Evolutionary conservation across 306 rosid species (phyloP).

Genomic region (Hippophae rhamnoides): DNA sequence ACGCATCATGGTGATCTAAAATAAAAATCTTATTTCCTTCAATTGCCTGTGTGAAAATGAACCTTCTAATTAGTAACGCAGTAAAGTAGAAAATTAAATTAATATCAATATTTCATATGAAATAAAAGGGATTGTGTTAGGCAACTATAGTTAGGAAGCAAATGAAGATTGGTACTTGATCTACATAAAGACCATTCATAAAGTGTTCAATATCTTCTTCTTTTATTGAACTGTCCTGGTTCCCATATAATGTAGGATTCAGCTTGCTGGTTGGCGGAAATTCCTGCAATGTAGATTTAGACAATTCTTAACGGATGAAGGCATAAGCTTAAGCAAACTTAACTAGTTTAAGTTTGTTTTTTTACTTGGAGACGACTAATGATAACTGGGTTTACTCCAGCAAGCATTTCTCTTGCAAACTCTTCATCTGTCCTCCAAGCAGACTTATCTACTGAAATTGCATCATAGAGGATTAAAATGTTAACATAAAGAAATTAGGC

Average conservation of each 20-base stretch:
- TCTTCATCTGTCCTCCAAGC: slow-evolving; percentile 97
- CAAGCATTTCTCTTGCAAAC: slow-evolving; percentile 85
- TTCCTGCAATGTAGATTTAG: slow-evolving; percentile 35
- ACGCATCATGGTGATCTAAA: slow-evolving; percentile 77
- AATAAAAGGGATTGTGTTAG: not conserved
- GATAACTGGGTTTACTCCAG: slow-evolving; percentile 90
- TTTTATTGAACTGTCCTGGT: slow-evolving; percentile 61
- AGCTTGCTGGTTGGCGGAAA: slow-evolving; percentile 83
- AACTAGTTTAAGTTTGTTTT: not conserved
- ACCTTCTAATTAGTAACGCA: not conserved
- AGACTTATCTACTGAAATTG: slow-evolving; percentile 41
- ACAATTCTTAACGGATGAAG: slow-evolving; percentile 1
- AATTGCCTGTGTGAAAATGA: slow-evolving; percentile 45
- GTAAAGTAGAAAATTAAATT: too few relatives aligned
- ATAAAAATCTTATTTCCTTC: slow-evolving; percentile 49
- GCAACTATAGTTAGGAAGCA: not conserved
- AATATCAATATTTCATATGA: not conserved
- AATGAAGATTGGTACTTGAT: slow-evolving; percentile 35
- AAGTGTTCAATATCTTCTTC: slow-evolving; percentile 39
- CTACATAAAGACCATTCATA: slow-evolving; percentile 54
- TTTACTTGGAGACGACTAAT: slow-evolving; percentile 60
- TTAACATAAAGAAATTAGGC: not conserved
- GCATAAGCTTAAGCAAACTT: not conserved
- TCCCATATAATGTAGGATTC: slow-evolving; percentile 48
- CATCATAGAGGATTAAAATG: not conserved